Base-by-base conservation (phyloP, 768 basidiomycete species). In the Russula emetica region DNA sequence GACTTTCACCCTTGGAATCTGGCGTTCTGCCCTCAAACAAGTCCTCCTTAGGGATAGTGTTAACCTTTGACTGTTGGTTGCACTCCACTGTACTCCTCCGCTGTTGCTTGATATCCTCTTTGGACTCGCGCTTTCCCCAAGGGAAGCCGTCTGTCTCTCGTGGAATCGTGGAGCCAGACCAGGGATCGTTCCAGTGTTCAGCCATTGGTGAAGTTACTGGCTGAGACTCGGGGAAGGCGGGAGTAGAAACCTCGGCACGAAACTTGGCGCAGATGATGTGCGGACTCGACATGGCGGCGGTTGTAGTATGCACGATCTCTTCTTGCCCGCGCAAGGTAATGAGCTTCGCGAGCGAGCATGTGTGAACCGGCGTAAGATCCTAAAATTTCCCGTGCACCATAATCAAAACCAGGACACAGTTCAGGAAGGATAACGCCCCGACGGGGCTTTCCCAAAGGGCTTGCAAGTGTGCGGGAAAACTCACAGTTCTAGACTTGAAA, bases 401-500 rank as follows among this genome's bases (percentile, higher is more conserved):
- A 26, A 44, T 57, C n/a, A 9, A 60, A 34, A 26, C 57, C 42
- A 36, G 34, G 16, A 20, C 7, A 58, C 7, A 58, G 28, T 44
- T 38, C 20, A 36, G 36, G 5, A n/a, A 5, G 4, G 26, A n/a
- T n/a, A 55, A 36, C 28, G 34, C 56, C n/a, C 5, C 55, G n/a
- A 16, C 45, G 40, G 3, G 42, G 16, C 36, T 36, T 36, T 32
- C 10, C 75, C 79, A 55, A 67, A 10, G 24, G 10, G 30, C 32
- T 11, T 2, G 28, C 28, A 32, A 32, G 18, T 3, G 28, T 10
- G n/a, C 22, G 14, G 45, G 4, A n/a, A 22, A 20, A 76, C 80
- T 59, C 69, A 87, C 88, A 63, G 78, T 73, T 32, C 80, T 78
- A 28, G 80, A 77, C 69, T 80, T 83, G 68, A 77, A 83, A 18